Evolutionary conservation across 176 grass and related monocot genomes (phyloP).

Genomic region (Cenchrus americanus): DNA sequence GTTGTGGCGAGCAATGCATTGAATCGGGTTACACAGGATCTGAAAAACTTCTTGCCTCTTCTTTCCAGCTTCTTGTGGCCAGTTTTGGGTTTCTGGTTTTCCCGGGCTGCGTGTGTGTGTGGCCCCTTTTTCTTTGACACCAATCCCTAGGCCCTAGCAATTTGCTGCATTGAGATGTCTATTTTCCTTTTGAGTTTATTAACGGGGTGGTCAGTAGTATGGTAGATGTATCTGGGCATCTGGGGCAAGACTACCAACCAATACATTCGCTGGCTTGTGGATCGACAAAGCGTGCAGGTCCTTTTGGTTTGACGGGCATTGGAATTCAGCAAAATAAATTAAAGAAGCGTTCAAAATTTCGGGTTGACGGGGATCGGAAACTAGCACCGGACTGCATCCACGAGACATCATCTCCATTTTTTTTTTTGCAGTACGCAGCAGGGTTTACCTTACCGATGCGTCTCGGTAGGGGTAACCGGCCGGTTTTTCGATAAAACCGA

Average conservation of each 20-base stretch:
- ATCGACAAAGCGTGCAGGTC: neutral
- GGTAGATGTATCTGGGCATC: neutral
- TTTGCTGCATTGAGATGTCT: neutral
- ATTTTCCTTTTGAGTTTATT: neutral
- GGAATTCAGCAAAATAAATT: neutral
- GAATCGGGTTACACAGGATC: slow-evolving; percentile 5
- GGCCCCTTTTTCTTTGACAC: neutral
- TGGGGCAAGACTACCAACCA: neutral
- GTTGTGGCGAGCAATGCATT: neutral
- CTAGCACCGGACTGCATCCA: neutral
- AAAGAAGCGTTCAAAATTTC: no score
- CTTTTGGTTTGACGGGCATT: neutral
- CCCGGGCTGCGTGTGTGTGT: neutral
- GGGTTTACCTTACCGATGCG: no score
- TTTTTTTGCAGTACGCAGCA: neutral
- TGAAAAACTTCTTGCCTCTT: neutral
- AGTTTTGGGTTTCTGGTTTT: neutral
- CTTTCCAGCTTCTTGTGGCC: neutral
- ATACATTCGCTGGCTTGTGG: neutral
- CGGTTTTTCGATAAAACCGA: no score
- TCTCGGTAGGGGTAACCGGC: no score
- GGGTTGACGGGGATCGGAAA: no score
- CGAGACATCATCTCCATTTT: neutral
- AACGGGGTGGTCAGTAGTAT: neutral
- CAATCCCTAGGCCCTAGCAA: neutral